A percentile compares a stretch with the other conserved stretches of the same genome.
Evolutionary conservation across 2,329 filamentous ascomycete species (phyloP).

Genomic region (Blastomyces silverae): DNA sequence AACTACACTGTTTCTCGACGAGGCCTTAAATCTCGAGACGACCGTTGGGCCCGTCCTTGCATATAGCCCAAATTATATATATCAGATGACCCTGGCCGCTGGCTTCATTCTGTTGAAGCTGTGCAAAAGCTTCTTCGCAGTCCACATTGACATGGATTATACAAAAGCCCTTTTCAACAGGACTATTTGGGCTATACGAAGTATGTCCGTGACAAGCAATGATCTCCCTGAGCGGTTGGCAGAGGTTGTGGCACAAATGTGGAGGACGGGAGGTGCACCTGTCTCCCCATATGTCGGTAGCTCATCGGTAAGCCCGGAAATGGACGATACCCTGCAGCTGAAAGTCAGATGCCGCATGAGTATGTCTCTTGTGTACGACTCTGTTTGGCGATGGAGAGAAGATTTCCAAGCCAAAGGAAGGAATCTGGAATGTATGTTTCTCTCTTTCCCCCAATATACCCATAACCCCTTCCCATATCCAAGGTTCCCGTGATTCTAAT

Average conservation of each 20-base stretch:
- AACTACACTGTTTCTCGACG: constrained; percentile 43
- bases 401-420: constrained; percentile 62
- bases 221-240: constrained; percentile 58
- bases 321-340: constrained; percentile 50
- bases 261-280: constrained; percentile 46
- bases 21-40: constrained; percentile 41
- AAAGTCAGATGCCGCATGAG: constrained; percentile 61
- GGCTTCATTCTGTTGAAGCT: constrained; percentile 60
- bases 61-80: constrained; percentile 56
- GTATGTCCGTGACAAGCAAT: constrained; percentile 55
- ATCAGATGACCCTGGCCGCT: constrained; percentile 60
- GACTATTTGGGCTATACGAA: constrained; percentile 53
- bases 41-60: constrained; percentile 44
- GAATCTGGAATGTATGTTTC: constrained; percentile 63
- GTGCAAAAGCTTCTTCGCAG: constrained; percentile 58
- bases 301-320: constrained; percentile 27
- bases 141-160: constrained; percentile 50
- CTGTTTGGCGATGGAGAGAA: constrained; percentile 61
- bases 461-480: constrained; percentile 1
- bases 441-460: constrained; percentile 18
- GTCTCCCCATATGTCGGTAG: constrained; percentile 17
- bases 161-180: constrained; percentile 53
- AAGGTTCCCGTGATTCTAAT: constrained; percentile 21
- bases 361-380: constrained; percentile 61
- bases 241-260: constrained; percentile 60